Evolutionary conservation across 257 asterid species (phyloP).

Genomic region (Vinca minor): DNA sequence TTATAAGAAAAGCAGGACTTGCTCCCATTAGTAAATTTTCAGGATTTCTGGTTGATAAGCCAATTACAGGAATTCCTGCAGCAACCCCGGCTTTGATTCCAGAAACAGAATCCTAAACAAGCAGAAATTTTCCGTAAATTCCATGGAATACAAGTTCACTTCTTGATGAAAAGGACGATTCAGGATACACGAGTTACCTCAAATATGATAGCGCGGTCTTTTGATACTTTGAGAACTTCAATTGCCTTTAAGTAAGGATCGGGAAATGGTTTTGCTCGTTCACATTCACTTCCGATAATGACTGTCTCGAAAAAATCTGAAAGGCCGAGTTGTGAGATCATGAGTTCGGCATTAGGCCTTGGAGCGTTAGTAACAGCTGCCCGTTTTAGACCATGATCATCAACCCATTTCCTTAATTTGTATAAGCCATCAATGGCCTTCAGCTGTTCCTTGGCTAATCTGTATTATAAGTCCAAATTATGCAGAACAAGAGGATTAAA

Average conservation of each 20-base stretch:
- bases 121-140: not conserved
- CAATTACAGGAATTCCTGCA: conserved; percentile 76
- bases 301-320: conserved; percentile 63
- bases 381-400: conserved; percentile 75
- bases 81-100: conserved; percentile 97
- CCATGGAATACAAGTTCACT: not conserved
- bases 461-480: conserved; percentile 22
- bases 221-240: conserved; percentile 66
- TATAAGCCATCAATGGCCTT: conserved; percentile 59
- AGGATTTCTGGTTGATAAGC: conserved; percentile 79
- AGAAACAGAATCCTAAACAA: conserved; percentile 71
- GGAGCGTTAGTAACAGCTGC: conserved; percentile 98
- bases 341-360: conserved; percentile 71
- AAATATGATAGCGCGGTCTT: conserved; percentile 72
- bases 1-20: conserved; percentile 72
- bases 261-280: conserved; percentile 76
- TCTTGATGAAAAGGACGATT: too few species aligned
- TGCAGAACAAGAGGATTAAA: not conserved
- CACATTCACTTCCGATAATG: conserved; percentile 77
- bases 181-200: conserved; percentile 45
- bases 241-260: conserved; percentile 90
- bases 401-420: conserved; percentile 71
- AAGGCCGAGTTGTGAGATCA: conserved; percentile 74
- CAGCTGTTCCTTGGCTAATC: conserved; percentile 67
- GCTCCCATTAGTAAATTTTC: conserved; percentile 56